A percentile compares a stretch with the other conserved stretches of the same genome.
Evolutionary conservation across 2,329 filamentous ascomycete species (phyloP).

Genomic region (Epichloe bromicola): DNA sequence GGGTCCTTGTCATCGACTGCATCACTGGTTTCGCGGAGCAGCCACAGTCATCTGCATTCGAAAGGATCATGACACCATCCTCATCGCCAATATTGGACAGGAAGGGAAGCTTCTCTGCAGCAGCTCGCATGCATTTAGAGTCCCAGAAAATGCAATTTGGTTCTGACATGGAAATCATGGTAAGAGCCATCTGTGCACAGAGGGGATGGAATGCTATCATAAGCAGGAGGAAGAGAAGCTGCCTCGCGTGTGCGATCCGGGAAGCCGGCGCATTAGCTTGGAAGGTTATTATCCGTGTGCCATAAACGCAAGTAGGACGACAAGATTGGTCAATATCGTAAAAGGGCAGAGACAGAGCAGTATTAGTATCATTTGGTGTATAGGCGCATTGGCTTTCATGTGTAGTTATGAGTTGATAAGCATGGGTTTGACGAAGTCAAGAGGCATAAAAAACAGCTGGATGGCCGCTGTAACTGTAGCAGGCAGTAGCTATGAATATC

Average conservation of each 20-base stretch:
- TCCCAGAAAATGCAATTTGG: constrained; percentile 44
- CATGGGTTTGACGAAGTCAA: not conserved
- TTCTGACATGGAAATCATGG: constrained; percentile 56
- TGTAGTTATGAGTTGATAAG: not conserved
- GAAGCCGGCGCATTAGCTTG: constrained; percentile 61
- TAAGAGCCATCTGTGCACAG: constrained; percentile 60
- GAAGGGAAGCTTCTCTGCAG: constrained; percentile 27
- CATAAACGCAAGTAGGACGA: constrained; percentile 18
- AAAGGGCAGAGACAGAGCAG: not conserved
- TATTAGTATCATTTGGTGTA: not conserved
- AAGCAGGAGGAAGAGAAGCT: constrained; percentile 53
- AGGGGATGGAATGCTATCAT: constrained; percentile 63
- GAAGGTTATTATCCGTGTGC: constrained; percentile 51
- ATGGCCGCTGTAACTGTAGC: not conserved
- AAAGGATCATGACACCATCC: constrained; percentile 19
- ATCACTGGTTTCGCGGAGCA: constrained; percentile 39
- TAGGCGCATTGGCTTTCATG: not conserved
- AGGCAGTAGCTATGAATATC: not conserved
- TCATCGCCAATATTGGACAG: constrained; percentile 18
- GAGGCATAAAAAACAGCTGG: not conserved
- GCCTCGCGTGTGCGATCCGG: constrained; percentile 59
- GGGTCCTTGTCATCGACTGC: constrained; percentile 50
- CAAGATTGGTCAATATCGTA: not conserved
- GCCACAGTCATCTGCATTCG: constrained; percentile 34
- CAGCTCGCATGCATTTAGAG: constrained; percentile 42